Conservation (phyloP, 306 rosid genomes). For the Pueraria montana region DNA sequence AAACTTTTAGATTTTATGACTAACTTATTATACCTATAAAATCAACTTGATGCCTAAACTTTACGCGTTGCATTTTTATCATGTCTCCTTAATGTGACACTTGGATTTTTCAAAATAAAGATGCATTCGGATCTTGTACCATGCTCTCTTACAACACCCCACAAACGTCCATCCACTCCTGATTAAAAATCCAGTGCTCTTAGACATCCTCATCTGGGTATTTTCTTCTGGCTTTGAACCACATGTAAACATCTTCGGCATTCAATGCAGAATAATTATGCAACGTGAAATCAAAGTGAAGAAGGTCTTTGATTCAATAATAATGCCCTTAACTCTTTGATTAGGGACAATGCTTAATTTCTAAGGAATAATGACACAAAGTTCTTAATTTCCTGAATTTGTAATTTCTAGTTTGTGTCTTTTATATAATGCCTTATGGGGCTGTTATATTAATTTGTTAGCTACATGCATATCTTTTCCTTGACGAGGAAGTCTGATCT, state of each 20-base stretch:
- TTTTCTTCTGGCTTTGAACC: slow-evolving; percentile 13
- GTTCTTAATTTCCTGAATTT: background rate
- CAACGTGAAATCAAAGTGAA: background rate
- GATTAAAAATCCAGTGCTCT: background rate
- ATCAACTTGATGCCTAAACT: background rate
- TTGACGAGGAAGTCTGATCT: background rate
- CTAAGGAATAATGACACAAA: background rate
- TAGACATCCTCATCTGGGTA: background rate
- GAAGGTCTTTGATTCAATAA: background rate
- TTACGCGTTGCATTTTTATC: background rate
- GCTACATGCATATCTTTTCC: background rate
- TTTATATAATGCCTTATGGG: slow-evolving; percentile 17
- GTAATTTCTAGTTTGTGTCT: too few species aligned
- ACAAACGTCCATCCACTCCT: slow-evolving; percentile 44
- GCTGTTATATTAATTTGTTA: background rate
- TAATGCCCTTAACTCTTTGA: background rate
- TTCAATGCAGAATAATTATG: background rate
- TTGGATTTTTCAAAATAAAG: background rate
- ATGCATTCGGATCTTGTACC: slow-evolving; percentile 55
- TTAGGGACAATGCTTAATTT: background rate
- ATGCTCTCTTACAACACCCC: slow-evolving; percentile 50
- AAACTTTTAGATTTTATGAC: too few species aligned
- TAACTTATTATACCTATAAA: too few species aligned
- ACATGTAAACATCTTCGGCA: background rate
- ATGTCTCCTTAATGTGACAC: background rate